Evolutionary conservation across 768 basidiomycete genomes (phyloP), one percentile per base, ranked within the genome.

Genomic region (Coprinellus micaceus): DNA sequence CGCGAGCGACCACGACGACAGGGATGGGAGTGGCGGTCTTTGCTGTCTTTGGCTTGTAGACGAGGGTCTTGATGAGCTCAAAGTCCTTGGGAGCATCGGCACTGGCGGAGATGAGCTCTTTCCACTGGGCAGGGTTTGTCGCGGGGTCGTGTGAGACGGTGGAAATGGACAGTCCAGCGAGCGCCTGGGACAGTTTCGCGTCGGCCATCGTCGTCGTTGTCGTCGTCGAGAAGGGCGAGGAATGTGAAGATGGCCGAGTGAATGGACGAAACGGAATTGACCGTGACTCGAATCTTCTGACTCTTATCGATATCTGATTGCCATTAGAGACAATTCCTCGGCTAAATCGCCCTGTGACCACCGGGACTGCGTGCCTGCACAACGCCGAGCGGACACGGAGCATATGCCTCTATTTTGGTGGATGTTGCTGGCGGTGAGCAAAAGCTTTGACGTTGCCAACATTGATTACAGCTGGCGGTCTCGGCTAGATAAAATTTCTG

Each of bases 21-120:
- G 94, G 94, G 52, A 92, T 80, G 1, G 92, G 85, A 28, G 81
- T 83, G 6, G 89, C 91, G 0, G 83, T 81, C 70, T 97, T 97
- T n/a, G 94, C 88, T 2, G 94, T 93, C 73, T 95, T 95, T 29
- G 94, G 94, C 69, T 98, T 98, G 86, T 92, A 96, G 54, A 96
- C 87, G 62, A 95, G 86, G 47, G 89, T 90, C 71, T 94, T 94
- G 68, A 89, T 80, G 63, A 91, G 78, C 68, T 89, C 83, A 65
- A 87, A 90, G 15, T 77, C 75, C 46, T 72, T 74, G 1, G 87
- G 85, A 22, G 79, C 73, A 12, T 78, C 72, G 37, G 78, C 61
- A 50, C 72, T 69, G 6, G 80, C 76, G 58, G 79, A 75, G 63
- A 97, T 72, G 43, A 86, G 82, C 43, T 85, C 85, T 61, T 82